Conservation (phyloP, 345 rosid species). For the Eucalyptus globulus region DNA sequence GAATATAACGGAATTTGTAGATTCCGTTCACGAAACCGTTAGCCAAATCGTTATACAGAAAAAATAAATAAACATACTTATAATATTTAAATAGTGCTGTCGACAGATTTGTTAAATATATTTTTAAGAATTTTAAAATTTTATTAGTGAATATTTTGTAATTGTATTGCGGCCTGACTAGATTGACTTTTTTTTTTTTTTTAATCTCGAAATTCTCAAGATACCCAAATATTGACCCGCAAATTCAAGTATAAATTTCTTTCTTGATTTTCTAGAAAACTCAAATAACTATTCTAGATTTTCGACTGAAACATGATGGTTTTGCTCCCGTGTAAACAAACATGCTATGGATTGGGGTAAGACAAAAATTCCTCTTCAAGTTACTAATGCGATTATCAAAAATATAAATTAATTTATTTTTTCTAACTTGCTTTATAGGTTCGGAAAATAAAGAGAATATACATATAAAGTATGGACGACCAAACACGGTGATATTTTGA, state of each 20-base stretch:
- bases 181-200: background rate
- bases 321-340: background rate
- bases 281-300: accelerated
- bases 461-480: accelerated
- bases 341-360: background rate
- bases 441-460: accelerated
- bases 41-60: background rate
- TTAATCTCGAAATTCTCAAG: accelerated
- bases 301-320: background rate
- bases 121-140: background rate
- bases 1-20: background rate
- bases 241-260: too few relatives aligned
- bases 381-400: background rate
- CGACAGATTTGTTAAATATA: background rate
- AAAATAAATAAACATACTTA: background rate
- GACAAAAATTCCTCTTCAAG: background rate
- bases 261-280: background rate
- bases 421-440: background rate
- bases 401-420: accelerated
- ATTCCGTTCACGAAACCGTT: background rate
- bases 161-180: background rate
- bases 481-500: accelerated
- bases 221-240: accelerated
- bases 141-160: background rate
- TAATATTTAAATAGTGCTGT: too few relatives aligned